Base-by-base conservation (phyloP, 2,329 filamentous ascomycete genomes). In the Exophiala sp. region DNA sequence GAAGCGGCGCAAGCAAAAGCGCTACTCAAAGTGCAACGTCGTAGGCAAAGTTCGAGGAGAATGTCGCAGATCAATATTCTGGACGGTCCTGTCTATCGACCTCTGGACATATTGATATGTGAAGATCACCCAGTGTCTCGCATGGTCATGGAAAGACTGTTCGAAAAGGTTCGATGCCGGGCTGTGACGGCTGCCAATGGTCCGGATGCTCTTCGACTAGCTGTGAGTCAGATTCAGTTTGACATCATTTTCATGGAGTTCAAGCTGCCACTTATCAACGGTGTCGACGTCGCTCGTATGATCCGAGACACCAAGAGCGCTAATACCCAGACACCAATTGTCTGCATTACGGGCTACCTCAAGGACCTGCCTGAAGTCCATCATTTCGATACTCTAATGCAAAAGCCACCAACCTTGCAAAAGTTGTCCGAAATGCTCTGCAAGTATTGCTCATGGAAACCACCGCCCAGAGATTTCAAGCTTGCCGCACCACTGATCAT, bases 231-330 rank as follows among this genome's bases (percentile, higher is more conserved):
- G 68, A 92, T 99, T 68, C 95, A 97, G 67, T 99, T 97, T 67
- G 94, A 99, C 71, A 90, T 96, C 64, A 96, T 99, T 68, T 94
- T 99, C 78, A 92, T 96, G 71, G 94, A 99, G 72, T 96, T 91
- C 75, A 95, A 92, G 69, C 77, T 99, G 42, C 92, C 94, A 8
- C 90, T 95, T 66, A 91, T 97, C 66, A 97, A 91, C 64, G 94
- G 94, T 20, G 88, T 90, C 10, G 94, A 99, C 68, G 89, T 99
- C 52, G 92, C 94, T 47, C 87, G 94, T 33, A 99, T 99, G 94
- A 91, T 99, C 62, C 86, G 94, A 44, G 92, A 97, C 68, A 96
- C 92, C 1, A 94, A 92, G 74, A 96, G 96, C 69, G 84, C 89
- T 54, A 99, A 99, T 68, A 88, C 89, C 0, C 86, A 94, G 63